Conservation (phyloP, 2,329 filamentous ascomycete species). For the Huntiella bhutanensis region DNA sequence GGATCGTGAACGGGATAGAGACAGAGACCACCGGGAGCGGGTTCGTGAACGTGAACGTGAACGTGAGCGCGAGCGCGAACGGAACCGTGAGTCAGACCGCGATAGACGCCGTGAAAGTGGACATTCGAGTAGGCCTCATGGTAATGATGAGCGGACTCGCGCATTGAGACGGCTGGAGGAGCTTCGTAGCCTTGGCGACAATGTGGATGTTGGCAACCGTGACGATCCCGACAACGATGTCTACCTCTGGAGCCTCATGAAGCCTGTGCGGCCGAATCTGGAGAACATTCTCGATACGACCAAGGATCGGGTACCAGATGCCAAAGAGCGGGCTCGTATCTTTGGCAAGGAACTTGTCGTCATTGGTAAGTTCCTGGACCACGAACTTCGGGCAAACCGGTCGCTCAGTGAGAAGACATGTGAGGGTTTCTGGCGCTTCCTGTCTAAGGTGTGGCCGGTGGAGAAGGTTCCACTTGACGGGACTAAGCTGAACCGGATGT, state of each 20-base stretch:
- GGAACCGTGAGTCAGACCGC: constrained; percentile 15
- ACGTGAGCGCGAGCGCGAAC: constrained; percentile 12
- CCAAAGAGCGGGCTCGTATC: constrained; percentile 40
- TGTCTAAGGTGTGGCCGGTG: constrained; percentile 27
- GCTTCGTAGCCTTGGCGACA: constrained; percentile 27
- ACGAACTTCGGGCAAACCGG: constrained; percentile 22
- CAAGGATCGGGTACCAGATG: constrained; percentile 41
- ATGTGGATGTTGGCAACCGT: constrained; percentile 23
- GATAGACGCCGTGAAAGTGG: constrained; percentile 22
- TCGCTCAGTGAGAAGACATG: constrained; percentile 24
- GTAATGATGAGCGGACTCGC: constrained; percentile 22
- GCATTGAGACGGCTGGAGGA: constrained; percentile 24
- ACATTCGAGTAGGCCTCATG: constrained; percentile 23
- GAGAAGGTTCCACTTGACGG: constrained; percentile 22
- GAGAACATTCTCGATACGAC: constrained; percentile 40
- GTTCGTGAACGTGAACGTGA: constrained; percentile 13
- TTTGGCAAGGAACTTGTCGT: constrained; percentile 41
- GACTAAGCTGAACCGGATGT: constrained; percentile 26
- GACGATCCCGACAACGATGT: constrained; percentile 26
- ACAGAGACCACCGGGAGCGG: constrained; percentile 14
- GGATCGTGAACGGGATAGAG: constrained; percentile 13
- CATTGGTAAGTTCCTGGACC: constrained; percentile 43
- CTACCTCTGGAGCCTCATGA: constrained; percentile 31
- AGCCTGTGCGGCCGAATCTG: constrained; percentile 41
- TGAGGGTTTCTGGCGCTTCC: constrained; percentile 30